A percentile compares a stretch with the other conserved stretches of the same genome.
Conservation (phyloP, 2,329 filamentous ascomycete species). For the Neobulgaria alba region DNA sequence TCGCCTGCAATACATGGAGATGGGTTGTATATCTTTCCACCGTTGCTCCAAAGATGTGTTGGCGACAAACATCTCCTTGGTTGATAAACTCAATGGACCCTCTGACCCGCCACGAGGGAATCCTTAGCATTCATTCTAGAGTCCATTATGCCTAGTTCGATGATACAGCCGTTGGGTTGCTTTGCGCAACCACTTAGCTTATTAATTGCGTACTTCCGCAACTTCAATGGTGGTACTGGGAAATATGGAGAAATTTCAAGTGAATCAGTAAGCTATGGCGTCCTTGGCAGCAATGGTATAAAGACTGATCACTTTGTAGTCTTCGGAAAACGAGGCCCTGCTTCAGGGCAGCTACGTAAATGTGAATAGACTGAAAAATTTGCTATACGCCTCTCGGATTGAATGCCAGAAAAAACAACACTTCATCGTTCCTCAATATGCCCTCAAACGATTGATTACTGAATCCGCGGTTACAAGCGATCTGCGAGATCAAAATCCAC, state of each 20-base stretch:
- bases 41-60: too few species aligned
- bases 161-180: neutral
- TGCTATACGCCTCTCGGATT: conserved; percentile 6
- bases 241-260: too few species aligned
- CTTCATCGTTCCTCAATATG: conserved; percentile 9
- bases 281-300: too few species aligned
- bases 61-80: too few species aligned
- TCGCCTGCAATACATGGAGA: neutral
- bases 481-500: conserved; percentile 3
- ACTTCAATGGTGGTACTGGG: neutral
- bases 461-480: conserved; percentile 4
- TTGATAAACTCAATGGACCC: neutral
- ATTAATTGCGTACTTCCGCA: neutral
- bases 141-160: neutral
- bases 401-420: conserved; percentile 7
- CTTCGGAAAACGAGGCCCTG: conserved; percentile 1
- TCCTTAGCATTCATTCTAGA: neutral
- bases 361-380: too few species aligned
- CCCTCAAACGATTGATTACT: conserved; percentile 10
- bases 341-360: too few species aligned
- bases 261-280: too few species aligned
- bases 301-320: too few species aligned
- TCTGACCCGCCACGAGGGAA: neutral
- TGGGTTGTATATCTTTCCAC: too few species aligned
- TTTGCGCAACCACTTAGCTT: neutral